Evolutionary conservation across 2,329 filamentous ascomycete species (phyloP), one percentile per base, ranked within the genome.

Genomic region (Fusarium verticillioides): DNA sequence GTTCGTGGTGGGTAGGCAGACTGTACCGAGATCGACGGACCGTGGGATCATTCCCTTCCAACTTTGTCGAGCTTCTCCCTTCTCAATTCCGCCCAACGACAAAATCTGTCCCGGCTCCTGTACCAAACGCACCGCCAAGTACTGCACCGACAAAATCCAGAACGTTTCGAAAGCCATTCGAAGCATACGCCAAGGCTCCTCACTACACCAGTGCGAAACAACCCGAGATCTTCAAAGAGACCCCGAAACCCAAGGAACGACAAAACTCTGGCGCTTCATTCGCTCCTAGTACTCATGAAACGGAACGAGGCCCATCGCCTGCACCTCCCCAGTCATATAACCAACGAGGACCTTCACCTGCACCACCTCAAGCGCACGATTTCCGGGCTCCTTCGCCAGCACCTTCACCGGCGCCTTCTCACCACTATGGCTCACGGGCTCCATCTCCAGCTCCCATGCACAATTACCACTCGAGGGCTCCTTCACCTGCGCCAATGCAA

Each of bases 1-100:
- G 96, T 59, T 95, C 94, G 52, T 99, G 96, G 96, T 99, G 96
- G 96, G 97, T 95, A 84, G 96, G 96, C 53, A 91, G 96, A 72
- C 84, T 99, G 80, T 94, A 92, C 80, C 91, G 96, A 77, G 96
- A 99, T 83, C 92, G 93, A 82, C 91, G 95, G 79, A 95, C 96
- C 78, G 92, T 98, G 78, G 96, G 96, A 60, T 87, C 96, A 26
- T 99, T 99, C 79, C 96, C 96, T 2, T 98, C 95, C 78, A 99
- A 99, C 84, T 99, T 99, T 80, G 96, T 99, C 80, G 90, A 97
- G 81, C 89, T 99, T 10, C 88, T 99, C 37, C 93, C 94, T 62
- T 91, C 96, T 67, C 90, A 91, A 81, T 98, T 97, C 81, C 91
- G 94, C 64, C 96, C 96, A 19, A 90, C 91, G 77, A 86, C 86